These are phyloP conservation scores for Coprinellus micaceus DNA, from an alignment of 768 basidiomycete genomes.

Conservation along the genomic window DNA sequence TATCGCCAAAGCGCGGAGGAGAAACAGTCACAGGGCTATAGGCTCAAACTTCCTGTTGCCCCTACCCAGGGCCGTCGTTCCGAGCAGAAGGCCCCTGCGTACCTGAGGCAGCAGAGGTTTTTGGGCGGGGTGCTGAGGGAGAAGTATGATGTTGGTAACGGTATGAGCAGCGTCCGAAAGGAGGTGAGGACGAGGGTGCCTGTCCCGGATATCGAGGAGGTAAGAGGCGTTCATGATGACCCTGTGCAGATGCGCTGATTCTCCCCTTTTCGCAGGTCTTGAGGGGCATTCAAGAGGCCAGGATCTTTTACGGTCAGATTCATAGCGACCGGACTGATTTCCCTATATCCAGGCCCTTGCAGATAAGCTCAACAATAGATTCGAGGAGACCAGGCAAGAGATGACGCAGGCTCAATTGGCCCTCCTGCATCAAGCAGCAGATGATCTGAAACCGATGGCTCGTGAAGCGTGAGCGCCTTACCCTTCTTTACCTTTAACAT, in stretches of 20 bases:
- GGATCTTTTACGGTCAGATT: constrained; percentile 42
- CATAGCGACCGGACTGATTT: constrained; percentile 34
- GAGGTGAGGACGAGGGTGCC: background rate
- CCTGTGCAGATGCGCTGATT: constrained; percentile 14
- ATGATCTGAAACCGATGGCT: constrained; percentile 43
- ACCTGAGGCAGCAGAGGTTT: background rate
- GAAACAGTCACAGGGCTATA: too few relatives aligned
- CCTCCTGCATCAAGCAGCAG: constrained; percentile 44
- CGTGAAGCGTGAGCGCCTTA: constrained; percentile 34
- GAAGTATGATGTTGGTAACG: constrained; percentile 33
- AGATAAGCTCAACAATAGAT: constrained; percentile 42
- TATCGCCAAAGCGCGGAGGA: too few relatives aligned
- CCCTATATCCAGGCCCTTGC: constrained; percentile 39
- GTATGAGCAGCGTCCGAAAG: constrained; percentile 21
- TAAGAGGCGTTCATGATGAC: background rate
- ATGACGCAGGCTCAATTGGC: constrained; percentile 41
- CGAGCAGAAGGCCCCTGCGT: constrained; percentile 1
- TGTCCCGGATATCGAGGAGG: background rate
- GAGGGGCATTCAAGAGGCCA: background rate
- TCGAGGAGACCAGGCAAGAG: constrained; percentile 44
- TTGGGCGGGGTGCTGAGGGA: constrained; percentile 1
- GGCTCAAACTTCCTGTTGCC: too few relatives aligned
- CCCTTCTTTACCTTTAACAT: background rate
- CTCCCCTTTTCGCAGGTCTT: background rate
- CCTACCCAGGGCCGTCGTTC: too few relatives aligned